phyloP scores from a whole-genome alignment of 306 rosid species.

The Glycine latifolia region DNA sequence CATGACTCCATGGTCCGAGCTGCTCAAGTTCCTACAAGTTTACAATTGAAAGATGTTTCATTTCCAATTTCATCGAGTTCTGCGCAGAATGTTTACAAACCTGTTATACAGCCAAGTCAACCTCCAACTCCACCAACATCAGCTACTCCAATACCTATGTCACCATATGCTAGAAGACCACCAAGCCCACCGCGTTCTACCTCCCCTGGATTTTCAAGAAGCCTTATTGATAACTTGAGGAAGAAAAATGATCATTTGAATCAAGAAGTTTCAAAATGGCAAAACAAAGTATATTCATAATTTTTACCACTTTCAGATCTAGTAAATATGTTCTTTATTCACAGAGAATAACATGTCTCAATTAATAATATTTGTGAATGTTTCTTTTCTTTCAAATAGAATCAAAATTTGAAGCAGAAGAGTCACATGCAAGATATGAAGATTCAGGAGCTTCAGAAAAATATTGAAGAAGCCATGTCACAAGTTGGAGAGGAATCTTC shows the following conservation, averaged over 20 bases:
- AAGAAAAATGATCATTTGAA: constrained; percentile 70
- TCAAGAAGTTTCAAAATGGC: constrained; percentile 75
- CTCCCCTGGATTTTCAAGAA: constrained; percentile 80
- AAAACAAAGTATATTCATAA: constrained; percentile 64
- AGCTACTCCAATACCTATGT: constrained; percentile 59
- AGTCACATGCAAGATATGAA: constrained; percentile 65
- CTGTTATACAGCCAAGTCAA: constrained; percentile 48
- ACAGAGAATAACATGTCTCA: neutral
- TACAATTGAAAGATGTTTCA: constrained; percentile 73
- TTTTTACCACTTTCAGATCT: constrained; percentile 31
- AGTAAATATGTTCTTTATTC: constrained; percentile 21
- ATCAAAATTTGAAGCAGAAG: constrained; percentile 66
- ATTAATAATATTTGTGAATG: constrained; percentile 34
- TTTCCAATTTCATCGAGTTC: constrained; percentile 77
- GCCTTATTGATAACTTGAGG: constrained; percentile 81
- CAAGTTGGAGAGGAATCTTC: constrained; percentile 67
- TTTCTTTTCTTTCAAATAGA: constrained; percentile 57
- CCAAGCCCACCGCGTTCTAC: constrained; percentile 84
- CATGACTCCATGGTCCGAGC: constrained; percentile 62
- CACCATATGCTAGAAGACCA: constrained; percentile 75
- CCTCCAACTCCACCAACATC: constrained; percentile 52
- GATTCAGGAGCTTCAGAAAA: constrained; percentile 64
- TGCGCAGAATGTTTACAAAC: constrained; percentile 63
- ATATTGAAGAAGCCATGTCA: constrained; percentile 55
- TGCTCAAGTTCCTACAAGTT: constrained; percentile 67